Evolutionary conservation across 345 rosid genomes (phyloP), one percentile per base, ranked within the genome.

Genomic region (Iberis pinnata): DNA sequence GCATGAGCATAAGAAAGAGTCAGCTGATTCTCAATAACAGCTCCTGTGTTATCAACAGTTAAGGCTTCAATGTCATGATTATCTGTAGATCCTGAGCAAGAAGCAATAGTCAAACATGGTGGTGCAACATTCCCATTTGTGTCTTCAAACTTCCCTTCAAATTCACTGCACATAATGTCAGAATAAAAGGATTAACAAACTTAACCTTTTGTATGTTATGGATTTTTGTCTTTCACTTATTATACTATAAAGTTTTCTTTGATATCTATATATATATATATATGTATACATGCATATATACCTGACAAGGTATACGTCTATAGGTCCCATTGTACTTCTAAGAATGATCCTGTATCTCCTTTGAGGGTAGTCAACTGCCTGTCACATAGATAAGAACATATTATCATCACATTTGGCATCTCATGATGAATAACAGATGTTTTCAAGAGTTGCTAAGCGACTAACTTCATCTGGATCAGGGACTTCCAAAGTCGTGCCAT

Each of bases 291-390:
- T n/a, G 37, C 13, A 1, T 17, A 9, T 12, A 19, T 74, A 90
- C 98, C 97, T 88, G 53, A 92, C 84, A 37, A 88, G 94, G 69
- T 92, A 88, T 54, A 92, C 90, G 67, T 92, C 97, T 57, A 92
- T 80, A n/a, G 93, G 94, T 63, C 95, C 98, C 94, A 88, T 85
- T 12, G 86, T 78, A 81, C 98, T 92, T 75, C 98, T 74, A 37
- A 92, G 82, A 56, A 85, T 81, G 75, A 92, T 83, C 72, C 88
- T 80, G 72, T 92, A 88, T 77, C 98, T 83, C 78, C 84, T 83
- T 52, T 83, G 88, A 7, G 80, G 80, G 56, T 70, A 65, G 46
- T 85, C 95, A 78, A 53, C 86, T 51, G 80, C 88, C 97, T 92
- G 74, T 33, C 33, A 54, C 25, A 13, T 31, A 50, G 22, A 62